Evolutionary conservation across 2,329 filamentous ascomycete species (phyloP).

Genomic region (Dactylella cylindrospora): DNA sequence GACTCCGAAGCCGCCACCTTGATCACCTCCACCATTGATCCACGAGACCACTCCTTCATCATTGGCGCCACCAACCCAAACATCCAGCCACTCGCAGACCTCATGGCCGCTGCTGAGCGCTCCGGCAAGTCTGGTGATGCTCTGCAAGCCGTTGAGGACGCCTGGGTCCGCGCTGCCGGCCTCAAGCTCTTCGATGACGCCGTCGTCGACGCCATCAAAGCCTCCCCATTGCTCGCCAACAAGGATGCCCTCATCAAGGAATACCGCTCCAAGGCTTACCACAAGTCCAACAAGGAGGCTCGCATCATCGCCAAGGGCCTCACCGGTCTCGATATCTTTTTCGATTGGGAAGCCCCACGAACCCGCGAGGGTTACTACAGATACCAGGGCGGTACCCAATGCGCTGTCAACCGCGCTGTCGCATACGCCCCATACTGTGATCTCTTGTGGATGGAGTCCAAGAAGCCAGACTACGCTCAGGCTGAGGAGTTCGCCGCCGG

Average conservation of each 20-base stretch:
- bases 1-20: slow-evolving; percentile 97
- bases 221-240: slow-evolving; percentile 63
- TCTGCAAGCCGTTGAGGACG: slow-evolving; percentile 88
- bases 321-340: slow-evolving; percentile 79
- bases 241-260: slow-evolving; percentile 68
- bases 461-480: slow-evolving; percentile 86
- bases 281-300: slow-evolving; percentile 82
- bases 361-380: slow-evolving; percentile 96
- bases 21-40: slow-evolving; percentile 94
- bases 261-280: slow-evolving; percentile 69
- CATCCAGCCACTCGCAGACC: slow-evolving; percentile 80
- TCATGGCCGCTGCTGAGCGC: slow-evolving; percentile 83
- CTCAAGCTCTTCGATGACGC: slow-evolving; percentile 90
- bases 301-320: slow-evolving; percentile 75
- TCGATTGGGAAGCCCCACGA: slow-evolving; percentile 91
- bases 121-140: slow-evolving; percentile 76
- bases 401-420: slow-evolving; percentile 83
- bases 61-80: slow-evolving; percentile 82
- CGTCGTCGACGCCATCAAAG: slow-evolving; percentile 77
- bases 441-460: slow-evolving; percentile 99
- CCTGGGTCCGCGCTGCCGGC: slow-evolving; percentile 75
- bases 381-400: slow-evolving; percentile 85
- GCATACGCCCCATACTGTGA: slow-evolving; percentile 93
- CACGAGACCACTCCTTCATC: slow-evolving; percentile 92
- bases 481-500: slow-evolving; percentile 90